Base-by-base conservation (phyloP, 2,329 filamentous ascomycete species). In the Malbranchea cinnamomea region DNA sequence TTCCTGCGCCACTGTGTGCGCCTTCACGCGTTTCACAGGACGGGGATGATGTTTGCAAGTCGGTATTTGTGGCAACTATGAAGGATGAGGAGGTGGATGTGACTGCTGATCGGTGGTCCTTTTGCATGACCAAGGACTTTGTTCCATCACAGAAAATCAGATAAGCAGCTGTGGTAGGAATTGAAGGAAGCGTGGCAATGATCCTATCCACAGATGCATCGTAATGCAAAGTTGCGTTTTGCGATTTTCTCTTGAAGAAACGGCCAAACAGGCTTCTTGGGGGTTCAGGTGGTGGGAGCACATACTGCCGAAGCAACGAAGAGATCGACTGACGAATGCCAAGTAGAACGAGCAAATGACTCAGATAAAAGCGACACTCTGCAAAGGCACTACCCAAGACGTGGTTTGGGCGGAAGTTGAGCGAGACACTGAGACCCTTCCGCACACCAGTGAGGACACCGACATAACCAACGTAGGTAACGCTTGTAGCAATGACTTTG, bases 21-120 rank as follows among this genome's bases (percentile, higher is more conserved):
- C 41, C 21, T 29, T 41, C 34, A 15, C 45, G 28, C 11, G 43
- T 28, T 27, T 48, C 38, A 17, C 34, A 26, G 31, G 40, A 16
- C 22, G 32, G 6, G 11, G 41, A 26, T 15, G 36, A 21, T 0
- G 41, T 32, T 4, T 44, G 42, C 15, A 47, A 42, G 34, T 74
- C 68, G 43, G 68, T 65, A 42, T 75, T 75, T 1, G 68, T 72
- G 7, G 61, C 57, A 2, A 63, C 56, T 21, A 74, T 60, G 41
- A 75, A 74, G 2, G 59, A 51, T 1, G 47, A 45, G 2, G 60
- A 63, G 1, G 51, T 52, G n/a, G 57, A 53, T 4, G 63, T 41
- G 1, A 52, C 53, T 3, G 63, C 67, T 1, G 46, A 58, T 2
- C 41, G 27, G 31, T 62, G 56, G 40, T 74, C 69, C 41, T 74